phyloP scores from a whole-genome alignment of 2,329 filamentous ascomycete genomes.

The Aspergillus luchuensis region DNA sequence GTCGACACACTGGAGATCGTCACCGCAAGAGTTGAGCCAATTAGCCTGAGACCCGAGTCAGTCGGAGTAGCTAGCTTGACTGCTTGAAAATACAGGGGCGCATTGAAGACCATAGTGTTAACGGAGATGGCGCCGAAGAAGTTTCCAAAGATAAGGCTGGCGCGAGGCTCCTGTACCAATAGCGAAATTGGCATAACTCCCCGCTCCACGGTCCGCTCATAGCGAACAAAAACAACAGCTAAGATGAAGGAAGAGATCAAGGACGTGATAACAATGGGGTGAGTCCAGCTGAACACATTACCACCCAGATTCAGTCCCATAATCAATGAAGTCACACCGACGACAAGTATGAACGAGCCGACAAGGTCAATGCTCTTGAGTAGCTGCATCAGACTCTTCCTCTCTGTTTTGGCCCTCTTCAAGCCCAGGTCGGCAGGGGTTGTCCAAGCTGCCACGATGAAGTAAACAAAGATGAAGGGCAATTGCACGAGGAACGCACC shows the following conservation, averaged over 20 bases:
- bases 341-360: conserved; percentile 51
- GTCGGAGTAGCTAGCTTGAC: conserved; percentile 71
- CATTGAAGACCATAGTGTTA: conserved; percentile 66
- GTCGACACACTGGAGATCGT: conserved; percentile 59
- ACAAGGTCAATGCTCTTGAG: conserved; percentile 53
- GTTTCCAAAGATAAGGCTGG: conserved; percentile 54
- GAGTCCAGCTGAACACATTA: conserved; percentile 54
- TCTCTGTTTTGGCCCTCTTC: conserved; percentile 45
- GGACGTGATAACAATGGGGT: conserved; percentile 53
- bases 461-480: conserved; percentile 49
- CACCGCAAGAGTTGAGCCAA: conserved; percentile 62
- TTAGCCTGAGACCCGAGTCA: conserved; percentile 70
- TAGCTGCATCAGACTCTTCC: conserved; percentile 44
- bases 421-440: conserved; percentile 50
- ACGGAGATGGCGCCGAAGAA: conserved; percentile 54
- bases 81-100: conserved; percentile 75
- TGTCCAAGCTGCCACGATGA: conserved; percentile 48
- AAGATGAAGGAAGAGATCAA: conserved; percentile 45
- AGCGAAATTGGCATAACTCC: conserved; percentile 55
- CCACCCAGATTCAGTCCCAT: conserved; percentile 56
- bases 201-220: conserved; percentile 47
- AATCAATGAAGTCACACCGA: conserved; percentile 52
- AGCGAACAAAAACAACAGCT: conserved; percentile 43
- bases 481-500: conserved; percentile 53
- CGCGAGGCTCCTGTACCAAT: conserved; percentile 50